Percentiles rank a stretch among this genome's conserved stretches.
Conservation (phyloP, 1,139 yeast species). For the Meyerozyma sp. region DNA sequence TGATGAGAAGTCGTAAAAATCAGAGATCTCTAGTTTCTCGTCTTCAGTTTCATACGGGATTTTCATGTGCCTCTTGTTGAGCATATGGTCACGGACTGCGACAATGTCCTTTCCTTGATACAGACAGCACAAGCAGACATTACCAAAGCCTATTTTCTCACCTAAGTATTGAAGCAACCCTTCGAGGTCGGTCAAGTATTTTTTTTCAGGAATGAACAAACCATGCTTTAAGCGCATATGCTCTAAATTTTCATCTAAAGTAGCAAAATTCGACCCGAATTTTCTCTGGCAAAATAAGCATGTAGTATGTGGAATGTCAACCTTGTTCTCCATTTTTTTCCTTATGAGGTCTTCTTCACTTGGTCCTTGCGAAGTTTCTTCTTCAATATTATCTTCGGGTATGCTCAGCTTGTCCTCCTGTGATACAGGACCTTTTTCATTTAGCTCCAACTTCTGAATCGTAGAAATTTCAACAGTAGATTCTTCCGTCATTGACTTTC, state of each 20-base stretch:
- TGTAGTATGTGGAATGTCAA: constrained; percentile 65
- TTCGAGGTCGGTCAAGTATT: constrained; percentile 58
- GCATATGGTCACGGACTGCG: constrained; percentile 88
- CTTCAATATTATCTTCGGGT: constrained; percentile 7
- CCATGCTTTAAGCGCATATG: constrained; percentile 83
- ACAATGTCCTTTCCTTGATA: constrained; percentile 81
- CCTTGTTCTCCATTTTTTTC: constrained; percentile 55
- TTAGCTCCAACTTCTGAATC: constrained; percentile 2
- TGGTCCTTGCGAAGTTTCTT: constrained; percentile 5
- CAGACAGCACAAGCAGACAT: constrained; percentile 75
- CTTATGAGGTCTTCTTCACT: constrained; percentile 47
- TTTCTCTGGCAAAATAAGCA: constrained; percentile 65
- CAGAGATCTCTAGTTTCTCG: constrained; percentile 74
- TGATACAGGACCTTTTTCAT: constrained; percentile 6
- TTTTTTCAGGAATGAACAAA: constrained; percentile 77
- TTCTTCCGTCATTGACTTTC: constrained; percentile 42
- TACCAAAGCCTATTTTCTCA: constrained; percentile 81
- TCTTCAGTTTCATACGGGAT: constrained; percentile 84
- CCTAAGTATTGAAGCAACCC: constrained; percentile 75
- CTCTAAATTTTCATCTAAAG: constrained; percentile 56
- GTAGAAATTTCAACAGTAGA: background rate
- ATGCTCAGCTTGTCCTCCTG: too few species aligned
- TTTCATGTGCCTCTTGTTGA: constrained; percentile 77
- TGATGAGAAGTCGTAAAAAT: constrained; percentile 80
- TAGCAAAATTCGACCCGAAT: constrained; percentile 17